Base-by-base conservation (phyloP, 2,329 filamentous ascomycete species). In the Clarireedia homoeocarpa region DNA sequence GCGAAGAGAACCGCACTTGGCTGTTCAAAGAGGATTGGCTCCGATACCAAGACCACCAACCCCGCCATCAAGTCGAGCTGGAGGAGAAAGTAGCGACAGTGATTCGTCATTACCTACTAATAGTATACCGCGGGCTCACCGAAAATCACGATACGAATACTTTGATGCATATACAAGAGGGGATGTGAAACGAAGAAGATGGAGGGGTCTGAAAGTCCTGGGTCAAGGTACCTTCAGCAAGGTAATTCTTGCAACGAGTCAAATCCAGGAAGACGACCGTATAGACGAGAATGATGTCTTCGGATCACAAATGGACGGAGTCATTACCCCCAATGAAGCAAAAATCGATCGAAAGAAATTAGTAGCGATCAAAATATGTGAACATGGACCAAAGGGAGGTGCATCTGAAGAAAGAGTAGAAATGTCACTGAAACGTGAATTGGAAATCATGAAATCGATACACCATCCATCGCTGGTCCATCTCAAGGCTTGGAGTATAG, bases 201-300 rank as follows among this genome's bases (percentile, higher is more conserved):
- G 94, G 84, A 82, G 88, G 62, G 87, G 86, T 12, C 73, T 99
- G 40, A 86, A 88, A 57, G 75, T 85, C 61, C 79, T 99, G 5
- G 94, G 94, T 5, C 89, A 96, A 65, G 94, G 94, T 39, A 96
- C 94, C 0, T 99, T 99, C 71, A 96, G 91, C 70, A 89, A 89
- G 66, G 94, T 99, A 20, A 86, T 95, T 73, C 77, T 99, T 44
- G 94, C 91, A 4, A 95, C 91, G 10, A 90, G 88, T 65, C 84
- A 95, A 67, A 79, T 83, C 42, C 72, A 75, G 10, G 69, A 76
- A 9, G 76, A 78, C 0, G 74, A 76, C 38, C 60, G 63, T 12
- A 68, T 69, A 55, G 65, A 71, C 51, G 71, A 73, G 54, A 66
- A 71, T 55, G 63, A 66, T 59, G 66, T 68, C 5, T 68, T 65